These are phyloP conservation scores for Collybia mongolica DNA, from an alignment of 768 basidiomycete genomes.

Conservation along the genomic window DNA sequence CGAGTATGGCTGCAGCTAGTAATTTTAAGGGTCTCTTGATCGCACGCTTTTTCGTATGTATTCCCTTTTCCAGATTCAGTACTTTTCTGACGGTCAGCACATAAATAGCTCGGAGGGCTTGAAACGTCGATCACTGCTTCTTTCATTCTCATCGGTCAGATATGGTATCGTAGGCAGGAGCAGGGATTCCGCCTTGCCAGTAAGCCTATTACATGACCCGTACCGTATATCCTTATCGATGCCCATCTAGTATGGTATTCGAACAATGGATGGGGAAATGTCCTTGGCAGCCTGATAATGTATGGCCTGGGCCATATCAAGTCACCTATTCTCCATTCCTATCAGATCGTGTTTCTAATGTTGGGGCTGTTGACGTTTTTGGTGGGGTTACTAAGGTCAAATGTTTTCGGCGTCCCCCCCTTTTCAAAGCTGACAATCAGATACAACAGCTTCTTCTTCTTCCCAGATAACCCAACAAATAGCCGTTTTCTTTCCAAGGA, in stretches of 20 bases:
- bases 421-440: neutral
- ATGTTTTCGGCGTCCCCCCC: no score
- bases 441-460: conserved; percentile 28
- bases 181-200: conserved; percentile 31
- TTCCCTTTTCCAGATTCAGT: neutral
- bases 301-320: conserved; percentile 32
- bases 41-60: conserved; percentile 29
- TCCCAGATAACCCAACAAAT: conserved; percentile 30
- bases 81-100: neutral
- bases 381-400: conserved; percentile 17
- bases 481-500: conserved; percentile 27
- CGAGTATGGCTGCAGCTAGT: conserved; percentile 27
- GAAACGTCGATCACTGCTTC: conserved; percentile 30
- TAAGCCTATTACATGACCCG: conserved; percentile 8
- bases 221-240: neutral
- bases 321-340: conserved; percentile 20
- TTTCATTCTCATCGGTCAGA: conserved; percentile 29
- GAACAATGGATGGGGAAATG: conserved; percentile 29
- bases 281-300: conserved; percentile 34
- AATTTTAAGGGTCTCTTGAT: conserved; percentile 28
- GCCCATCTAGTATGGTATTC: conserved; percentile 27
- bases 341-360: conserved; percentile 28
- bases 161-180: conserved; percentile 34
- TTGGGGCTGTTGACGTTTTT: conserved; percentile 25
- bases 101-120: conserved; percentile 28